Conservation (phyloP, 192 early-diverging fungal species). For the Thamnidium elegans region DNA sequence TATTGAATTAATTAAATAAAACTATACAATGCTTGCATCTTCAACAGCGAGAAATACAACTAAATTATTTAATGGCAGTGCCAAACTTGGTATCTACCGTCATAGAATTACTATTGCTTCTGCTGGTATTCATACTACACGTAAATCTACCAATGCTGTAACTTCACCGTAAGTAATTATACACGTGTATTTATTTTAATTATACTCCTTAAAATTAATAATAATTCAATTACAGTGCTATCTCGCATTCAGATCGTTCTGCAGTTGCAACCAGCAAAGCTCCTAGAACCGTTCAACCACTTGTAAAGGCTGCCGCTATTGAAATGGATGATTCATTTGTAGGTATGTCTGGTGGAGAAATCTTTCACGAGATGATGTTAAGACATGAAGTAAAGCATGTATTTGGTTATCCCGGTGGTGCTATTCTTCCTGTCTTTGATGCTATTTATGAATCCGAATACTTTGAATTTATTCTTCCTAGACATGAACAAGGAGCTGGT, state of each 20-base stretch:
- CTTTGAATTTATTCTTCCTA: slow-evolving; percentile 94
- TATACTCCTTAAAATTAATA: too few species aligned
- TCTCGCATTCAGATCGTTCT: slow-evolving; percentile 2
- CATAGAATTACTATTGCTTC: slow-evolving; percentile 1
- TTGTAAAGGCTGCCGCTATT: not conserved
- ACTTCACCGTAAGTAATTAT: slow-evolving; percentile 4
- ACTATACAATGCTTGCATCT: slow-evolving; percentile 19
- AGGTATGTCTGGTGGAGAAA: slow-evolving; percentile 95
- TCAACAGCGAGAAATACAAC: slow-evolving; percentile 4
- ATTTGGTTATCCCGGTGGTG: slow-evolving; percentile 98
- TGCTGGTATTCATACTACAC: slow-evolving; percentile 9
- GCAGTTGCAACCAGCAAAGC: not conserved
- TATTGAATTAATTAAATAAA: not conserved
- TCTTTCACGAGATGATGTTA: slow-evolving; percentile 99
- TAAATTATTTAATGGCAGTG: not conserved
- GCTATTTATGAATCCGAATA: slow-evolving; percentile 95
- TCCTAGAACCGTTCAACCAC: slow-evolving; percentile 7
- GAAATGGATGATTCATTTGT: slow-evolving; percentile 80
- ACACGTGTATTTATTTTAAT: too few species aligned
- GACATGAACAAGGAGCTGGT: slow-evolving; percentile 98
- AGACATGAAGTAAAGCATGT: slow-evolving; percentile 88
- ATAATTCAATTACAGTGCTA: not conserved
- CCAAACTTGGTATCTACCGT: not conserved
- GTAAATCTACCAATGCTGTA: slow-evolving; percentile 7
- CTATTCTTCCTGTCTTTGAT: slow-evolving; percentile 97